Conservation (phyloP, 306 rosid species). For the Castanea sativa region DNA sequence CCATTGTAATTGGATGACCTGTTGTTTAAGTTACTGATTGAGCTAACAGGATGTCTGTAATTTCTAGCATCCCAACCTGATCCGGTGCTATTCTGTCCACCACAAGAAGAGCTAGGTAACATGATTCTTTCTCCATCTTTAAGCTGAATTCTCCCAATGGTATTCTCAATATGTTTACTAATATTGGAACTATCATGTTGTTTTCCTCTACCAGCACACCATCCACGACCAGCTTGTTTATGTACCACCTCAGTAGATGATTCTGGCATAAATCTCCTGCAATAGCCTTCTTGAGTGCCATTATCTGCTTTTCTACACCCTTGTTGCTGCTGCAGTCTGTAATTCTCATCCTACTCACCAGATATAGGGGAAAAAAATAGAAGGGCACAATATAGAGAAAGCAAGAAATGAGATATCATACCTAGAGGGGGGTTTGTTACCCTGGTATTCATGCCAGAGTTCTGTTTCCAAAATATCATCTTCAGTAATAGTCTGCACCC, state of each 20-base stretch:
- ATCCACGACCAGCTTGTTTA: slow-evolving; percentile 32
- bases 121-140: not conserved
- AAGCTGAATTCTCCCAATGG: too few species aligned
- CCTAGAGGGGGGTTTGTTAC: slow-evolving; percentile 15
- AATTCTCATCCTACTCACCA: not conserved
- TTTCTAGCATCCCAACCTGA: not conserved
- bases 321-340: slow-evolving; percentile 10
- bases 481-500: slow-evolving; percentile 33
- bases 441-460: slow-evolving; percentile 40
- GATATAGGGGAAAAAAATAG: not conserved
- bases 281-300: not conserved
- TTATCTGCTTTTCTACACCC: slow-evolving; percentile 2
- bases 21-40: not conserved
- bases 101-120: not conserved
- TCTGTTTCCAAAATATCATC: slow-evolving; percentile 33
- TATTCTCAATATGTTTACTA: not conserved
- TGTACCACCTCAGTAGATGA: not conserved
- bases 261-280: slow-evolving; percentile 6
- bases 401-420: not conserved
- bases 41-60: not conserved
- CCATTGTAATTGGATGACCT: not conserved
- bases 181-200: not conserved
- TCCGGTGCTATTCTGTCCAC: not conserved
- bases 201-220: slow-evolving; percentile 39
- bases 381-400: not conserved